Evolutionary conservation across 805 yeast genomes (phyloP).

Genomic region (Starmerella powellii): DNA sequence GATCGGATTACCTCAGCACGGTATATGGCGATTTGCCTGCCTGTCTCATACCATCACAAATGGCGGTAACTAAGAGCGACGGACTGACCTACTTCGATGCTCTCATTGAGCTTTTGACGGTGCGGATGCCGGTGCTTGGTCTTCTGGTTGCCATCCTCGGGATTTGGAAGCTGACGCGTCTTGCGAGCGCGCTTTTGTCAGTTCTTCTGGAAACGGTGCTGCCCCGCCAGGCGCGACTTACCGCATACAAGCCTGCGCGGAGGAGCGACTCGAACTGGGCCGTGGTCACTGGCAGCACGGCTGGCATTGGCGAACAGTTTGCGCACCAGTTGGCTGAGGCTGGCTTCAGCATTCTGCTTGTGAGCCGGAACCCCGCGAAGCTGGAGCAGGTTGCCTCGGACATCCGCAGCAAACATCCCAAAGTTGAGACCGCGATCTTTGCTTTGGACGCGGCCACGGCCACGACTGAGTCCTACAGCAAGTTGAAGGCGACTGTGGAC

Average conservation of each 20-base stretch:
- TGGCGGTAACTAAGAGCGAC: no score
- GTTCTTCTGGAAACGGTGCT: constrained; percentile 16
- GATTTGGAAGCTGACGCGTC: constrained; percentile 5
- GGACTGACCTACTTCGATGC: neutral
- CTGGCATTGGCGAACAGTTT: constrained; percentile 92
- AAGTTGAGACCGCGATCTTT: constrained; percentile 51
- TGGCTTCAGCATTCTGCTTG: constrained; percentile 72
- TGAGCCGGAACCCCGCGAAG: constrained; percentile 74
- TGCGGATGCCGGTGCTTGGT: constrained; percentile 7
- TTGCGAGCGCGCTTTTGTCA: constrained; percentile 2
- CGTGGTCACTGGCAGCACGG: constrained; percentile 94
- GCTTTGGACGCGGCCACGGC: constrained; percentile 73
- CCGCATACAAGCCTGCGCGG: constrained; percentile 21
- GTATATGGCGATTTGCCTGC: no score
- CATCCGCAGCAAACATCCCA: constrained; percentile 41
- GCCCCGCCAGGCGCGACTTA: constrained; percentile 11
- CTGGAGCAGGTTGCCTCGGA: constrained; percentile 54
- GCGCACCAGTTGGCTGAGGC: constrained; percentile 71
- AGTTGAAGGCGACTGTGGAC: constrained; percentile 37
- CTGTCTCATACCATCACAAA: no score
- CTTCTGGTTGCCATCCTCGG: constrained; percentile 11
- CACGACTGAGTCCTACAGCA: constrained; percentile 42
- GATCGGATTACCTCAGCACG: no score
- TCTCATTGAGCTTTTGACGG: neutral
- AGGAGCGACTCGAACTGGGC: constrained; percentile 59